Evolutionary conservation across 2,329 filamentous ascomycete species (phyloP).

Genomic region (Penicillium sp.): DNA sequence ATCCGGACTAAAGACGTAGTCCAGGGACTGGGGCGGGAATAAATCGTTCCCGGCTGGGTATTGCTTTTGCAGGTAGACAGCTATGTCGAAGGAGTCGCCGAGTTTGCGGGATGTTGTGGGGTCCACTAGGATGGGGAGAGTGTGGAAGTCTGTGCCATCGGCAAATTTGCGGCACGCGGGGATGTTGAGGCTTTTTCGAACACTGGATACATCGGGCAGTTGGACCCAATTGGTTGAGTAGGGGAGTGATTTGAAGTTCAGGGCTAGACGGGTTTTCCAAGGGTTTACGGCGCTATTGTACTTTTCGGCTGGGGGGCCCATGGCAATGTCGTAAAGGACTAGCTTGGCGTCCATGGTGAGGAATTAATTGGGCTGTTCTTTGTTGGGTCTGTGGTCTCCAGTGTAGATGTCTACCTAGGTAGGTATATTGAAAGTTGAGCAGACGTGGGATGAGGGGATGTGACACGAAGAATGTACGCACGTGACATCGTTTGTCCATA

Average conservation of each 20-base stretch:
- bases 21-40: conserved; percentile 46
- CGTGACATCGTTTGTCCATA: too few relatives aligned
- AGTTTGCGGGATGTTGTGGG: conserved; percentile 39
- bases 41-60: conserved; percentile 52
- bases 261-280: conserved; percentile 49
- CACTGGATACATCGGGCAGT: conserved; percentile 50
- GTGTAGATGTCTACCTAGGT: background rate
- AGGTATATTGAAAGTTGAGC: background rate
- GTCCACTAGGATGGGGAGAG: conserved; percentile 58
- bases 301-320: conserved; percentile 29
- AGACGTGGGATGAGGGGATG: background rate
- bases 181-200: conserved; percentile 48
- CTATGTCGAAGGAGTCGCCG: conserved; percentile 66
- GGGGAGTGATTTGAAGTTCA: conserved; percentile 49
- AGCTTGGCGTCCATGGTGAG: background rate
- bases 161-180: conserved; percentile 53
- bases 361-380: background rate
- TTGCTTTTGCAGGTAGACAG: conserved; percentile 54
- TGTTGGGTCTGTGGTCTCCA: background rate
- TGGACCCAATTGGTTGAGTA: conserved; percentile 53
- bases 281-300: conserved; percentile 46
- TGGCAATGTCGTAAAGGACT: conserved; percentile 50
- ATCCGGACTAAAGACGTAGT: conserved; percentile 37
- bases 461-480: too few relatives aligned
- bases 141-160: conserved; percentile 59